phyloP scores from a whole-genome alignment of 768 basidiomycete species.

The Tulasnella sp. region DNA sequence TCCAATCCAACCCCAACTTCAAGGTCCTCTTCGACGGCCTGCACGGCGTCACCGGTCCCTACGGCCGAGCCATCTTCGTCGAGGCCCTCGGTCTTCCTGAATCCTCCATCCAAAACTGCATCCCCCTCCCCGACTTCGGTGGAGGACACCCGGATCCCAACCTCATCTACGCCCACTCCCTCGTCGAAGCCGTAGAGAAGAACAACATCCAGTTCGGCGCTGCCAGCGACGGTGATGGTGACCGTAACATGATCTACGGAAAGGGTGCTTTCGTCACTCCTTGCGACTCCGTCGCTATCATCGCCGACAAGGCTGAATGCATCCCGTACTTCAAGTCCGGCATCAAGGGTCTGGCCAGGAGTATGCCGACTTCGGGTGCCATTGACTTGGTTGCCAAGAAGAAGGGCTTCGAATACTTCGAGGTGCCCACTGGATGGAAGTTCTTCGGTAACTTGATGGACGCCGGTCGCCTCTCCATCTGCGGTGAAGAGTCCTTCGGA shows the following conservation, averaged over 20 bases:
- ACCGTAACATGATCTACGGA: slow-evolving; percentile 99
- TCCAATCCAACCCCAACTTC: slow-evolving; percentile 58
- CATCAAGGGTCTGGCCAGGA: slow-evolving; percentile 89
- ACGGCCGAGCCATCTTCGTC: slow-evolving; percentile 80
- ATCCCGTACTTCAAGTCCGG: slow-evolving; percentile 92
- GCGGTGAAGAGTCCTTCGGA: slow-evolving; percentile 98
- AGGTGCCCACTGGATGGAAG: slow-evolving; percentile 99
- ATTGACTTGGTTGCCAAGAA: slow-evolving; percentile 93
- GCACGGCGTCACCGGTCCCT: slow-evolving; percentile 95
- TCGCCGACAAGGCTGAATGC: slow-evolving; percentile 85
- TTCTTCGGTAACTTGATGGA: slow-evolving; percentile 99
- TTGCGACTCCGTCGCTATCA: slow-evolving; percentile 95
- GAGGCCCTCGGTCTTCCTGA: slow-evolving; percentile 69
- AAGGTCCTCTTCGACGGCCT: slow-evolving; percentile 92
- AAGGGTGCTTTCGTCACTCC: slow-evolving; percentile 97
- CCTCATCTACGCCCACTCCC: slow-evolving; percentile 88
- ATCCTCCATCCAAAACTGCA: slow-evolving; percentile 78
- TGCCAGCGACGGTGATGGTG: slow-evolving; percentile 94
- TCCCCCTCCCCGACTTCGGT: slow-evolving; percentile 89
- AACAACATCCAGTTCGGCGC: slow-evolving; percentile 85
- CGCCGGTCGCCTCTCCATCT: slow-evolving; percentile 92
- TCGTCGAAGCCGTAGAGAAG: slow-evolving; percentile 86
- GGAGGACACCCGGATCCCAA: slow-evolving; percentile 98
- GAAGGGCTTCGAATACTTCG: slow-evolving; percentile 86
- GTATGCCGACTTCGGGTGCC: slow-evolving; percentile 96